Conservation (phyloP, 805 yeast species). For the Kurtzmaniella cleridarum region DNA sequence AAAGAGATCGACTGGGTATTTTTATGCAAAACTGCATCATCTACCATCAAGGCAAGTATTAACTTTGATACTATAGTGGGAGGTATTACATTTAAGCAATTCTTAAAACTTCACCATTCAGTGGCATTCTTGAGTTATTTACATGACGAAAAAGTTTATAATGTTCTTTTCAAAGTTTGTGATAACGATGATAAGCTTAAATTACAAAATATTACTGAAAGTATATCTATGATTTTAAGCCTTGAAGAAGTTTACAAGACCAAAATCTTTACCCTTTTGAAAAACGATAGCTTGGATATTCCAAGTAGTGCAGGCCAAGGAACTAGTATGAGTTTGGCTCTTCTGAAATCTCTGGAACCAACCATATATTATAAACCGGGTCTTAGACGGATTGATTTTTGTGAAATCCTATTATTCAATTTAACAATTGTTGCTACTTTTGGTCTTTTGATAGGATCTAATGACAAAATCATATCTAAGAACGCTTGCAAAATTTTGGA, state of each 20-base stretch:
- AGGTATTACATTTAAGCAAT: constrained; percentile 15
- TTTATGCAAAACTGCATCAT: constrained; percentile 48
- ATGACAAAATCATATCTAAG: constrained; percentile 45
- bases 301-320: constrained; percentile 15
- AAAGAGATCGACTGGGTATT: constrained; percentile 37
- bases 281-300: constrained; percentile 23
- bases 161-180: constrained; percentile 50
- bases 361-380: no score
- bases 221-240: constrained; percentile 36
- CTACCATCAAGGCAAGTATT: constrained; percentile 25
- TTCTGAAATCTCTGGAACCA: constrained; percentile 2
- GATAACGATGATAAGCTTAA: constrained; percentile 29
- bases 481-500: constrained; percentile 49
- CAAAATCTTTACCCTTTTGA: constrained; percentile 46
- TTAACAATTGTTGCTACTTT: constrained; percentile 69
- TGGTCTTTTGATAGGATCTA: constrained; percentile 66
- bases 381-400: constrained; percentile 37
- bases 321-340: constrained; percentile 23
- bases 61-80: constrained; percentile 6
- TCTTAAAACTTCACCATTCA: constrained; percentile 66
- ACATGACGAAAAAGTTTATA: constrained; percentile 54
- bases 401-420: constrained; percentile 66
- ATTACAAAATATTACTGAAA: no score
- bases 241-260: constrained; percentile 58
- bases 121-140: constrained; percentile 57